Evolutionary conservation across 2,329 filamentous ascomycete genomes (phyloP).

Genomic region (Diaporthe batatas): DNA sequence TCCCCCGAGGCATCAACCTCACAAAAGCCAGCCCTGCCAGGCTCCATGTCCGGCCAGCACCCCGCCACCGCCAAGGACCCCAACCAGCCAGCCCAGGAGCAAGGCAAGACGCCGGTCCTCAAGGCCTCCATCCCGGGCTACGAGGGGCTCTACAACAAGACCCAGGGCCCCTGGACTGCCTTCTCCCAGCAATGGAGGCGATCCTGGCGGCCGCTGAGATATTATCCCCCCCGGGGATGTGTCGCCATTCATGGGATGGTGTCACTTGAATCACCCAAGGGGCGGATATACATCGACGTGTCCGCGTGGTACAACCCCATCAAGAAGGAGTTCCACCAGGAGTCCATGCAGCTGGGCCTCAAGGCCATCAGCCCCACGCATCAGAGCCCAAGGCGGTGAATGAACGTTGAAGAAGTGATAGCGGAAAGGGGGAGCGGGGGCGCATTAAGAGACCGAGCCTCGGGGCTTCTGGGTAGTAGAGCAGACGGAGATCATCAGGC

Average conservation of each 20-base stretch:
- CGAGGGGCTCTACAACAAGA: conserved; percentile 47
- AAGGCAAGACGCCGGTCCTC: conserved; percentile 32
- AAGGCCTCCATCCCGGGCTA: conserved; percentile 46
- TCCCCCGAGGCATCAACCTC: background rate
- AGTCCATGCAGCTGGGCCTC: conserved; percentile 55
- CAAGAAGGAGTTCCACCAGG: conserved; percentile 59
- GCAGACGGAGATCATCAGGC: background rate
- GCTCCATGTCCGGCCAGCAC: background rate
- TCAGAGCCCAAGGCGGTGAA: conserved; percentile 37
- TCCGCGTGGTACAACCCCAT: conserved; percentile 69
- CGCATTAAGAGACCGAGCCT: too few relatives aligned
- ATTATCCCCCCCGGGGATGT: conserved; percentile 63
- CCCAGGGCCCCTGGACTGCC: conserved; percentile 51
- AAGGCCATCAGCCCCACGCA: conserved; percentile 46
- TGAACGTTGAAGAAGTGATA: background rate
- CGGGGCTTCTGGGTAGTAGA: background rate
- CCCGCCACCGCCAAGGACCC: background rate
- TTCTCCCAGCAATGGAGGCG: conserved; percentile 53
- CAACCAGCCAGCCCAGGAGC: background rate
- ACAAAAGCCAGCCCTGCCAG: conserved; percentile 10
- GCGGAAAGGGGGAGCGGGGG: background rate
- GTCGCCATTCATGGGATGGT: conserved; percentile 68
- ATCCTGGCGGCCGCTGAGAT: conserved; percentile 58
- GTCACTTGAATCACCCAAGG: conserved; percentile 62
- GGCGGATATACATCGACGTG: conserved; percentile 65